Evolutionary conservation across 2,329 filamentous ascomycete genomes (phyloP).

Genomic region (Cladosporium sphaerospermum): DNA sequence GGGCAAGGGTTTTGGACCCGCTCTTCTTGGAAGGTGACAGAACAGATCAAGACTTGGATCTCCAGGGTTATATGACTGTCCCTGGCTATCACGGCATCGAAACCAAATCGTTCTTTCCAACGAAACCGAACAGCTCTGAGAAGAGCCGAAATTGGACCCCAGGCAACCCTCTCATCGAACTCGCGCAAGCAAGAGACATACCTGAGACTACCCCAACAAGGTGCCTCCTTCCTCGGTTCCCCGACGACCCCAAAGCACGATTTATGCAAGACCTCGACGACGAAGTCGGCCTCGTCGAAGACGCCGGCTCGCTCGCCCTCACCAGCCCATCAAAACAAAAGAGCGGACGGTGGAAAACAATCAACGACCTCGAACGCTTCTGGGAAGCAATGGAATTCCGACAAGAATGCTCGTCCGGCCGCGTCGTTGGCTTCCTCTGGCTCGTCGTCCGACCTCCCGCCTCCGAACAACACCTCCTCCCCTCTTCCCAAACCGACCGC

Average conservation of each 20-base stretch:
- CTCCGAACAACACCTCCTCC: neutral
- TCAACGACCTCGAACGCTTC: constrained; percentile 80
- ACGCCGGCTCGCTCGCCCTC: constrained; percentile 15
- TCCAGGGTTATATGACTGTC: constrained; percentile 73
- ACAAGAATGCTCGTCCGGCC: constrained; percentile 89
- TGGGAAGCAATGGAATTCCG: constrained; percentile 98
- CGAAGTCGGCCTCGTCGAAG: constrained; percentile 43
- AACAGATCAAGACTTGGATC: constrained; percentile 32
- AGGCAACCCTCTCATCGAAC: constrained; percentile 66
- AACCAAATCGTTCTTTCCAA: constrained; percentile 70
- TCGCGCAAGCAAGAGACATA: constrained; percentile 53
- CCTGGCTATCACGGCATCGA: constrained; percentile 82
- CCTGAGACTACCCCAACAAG: constrained; percentile 63
- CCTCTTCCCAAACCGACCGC: neutral
- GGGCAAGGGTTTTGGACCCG: constrained; percentile 81
- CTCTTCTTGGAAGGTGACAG: constrained; percentile 46
- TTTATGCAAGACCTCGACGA: constrained; percentile 87
- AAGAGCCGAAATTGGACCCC: constrained; percentile 40
- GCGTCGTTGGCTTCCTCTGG: constrained; percentile 93
- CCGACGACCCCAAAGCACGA: constrained; percentile 89
- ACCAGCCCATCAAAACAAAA: constrained; percentile 41
- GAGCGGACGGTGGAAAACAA: constrained; percentile 72
- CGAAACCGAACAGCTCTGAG: constrained; percentile 22
- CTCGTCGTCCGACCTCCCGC: constrained; percentile 63
- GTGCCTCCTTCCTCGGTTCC: constrained; percentile 79